Base-by-base conservation (phyloP, 495 filamentous ascomycete genomes). In the Amorphotheca resinae region DNA sequence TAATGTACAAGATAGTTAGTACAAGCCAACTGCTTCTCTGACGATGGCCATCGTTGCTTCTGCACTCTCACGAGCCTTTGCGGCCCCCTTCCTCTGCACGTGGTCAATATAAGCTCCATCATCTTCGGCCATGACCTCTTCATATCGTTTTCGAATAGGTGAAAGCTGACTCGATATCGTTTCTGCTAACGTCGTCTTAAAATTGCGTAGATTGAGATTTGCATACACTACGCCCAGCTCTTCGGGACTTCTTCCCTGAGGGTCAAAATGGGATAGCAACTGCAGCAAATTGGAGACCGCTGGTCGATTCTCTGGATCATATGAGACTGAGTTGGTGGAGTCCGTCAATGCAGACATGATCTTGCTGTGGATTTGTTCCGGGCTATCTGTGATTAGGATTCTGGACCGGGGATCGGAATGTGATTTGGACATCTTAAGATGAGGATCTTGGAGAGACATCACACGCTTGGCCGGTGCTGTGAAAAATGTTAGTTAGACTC, bases 401-500 rank as follows among this genome's bases (percentile, higher is more conserved):
- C 83, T 68, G 9, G 86, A 93, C 15, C 64, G 65, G n/a, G 65
- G 61, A 1, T 60, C 41, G 3, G 61, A 45, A 52, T 86, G 72
- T 2, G 87, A 94, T 61, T 98, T 98, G 35, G 85, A 93, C 91
- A 98, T 98, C 52, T 98, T 98, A 18, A 69, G 54, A 1, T 50
- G 50, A 1, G 91, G 88, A 12, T 84, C 59, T 23, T 70, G 74
- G 22, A 98, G 75, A 12, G 86, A 94, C 88, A 94, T 94, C 38
- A 98, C 69, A 49, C 93, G 73, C 45, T 79, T 84, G 17, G 80
- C 76, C 22, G 84, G 79, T 36, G 82, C 79, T 83, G 22, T 28
- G 11, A 22, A 28, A 17, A 26, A 6, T 25, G 28, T 33, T 48
- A 39, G 33, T 38, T 22, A 41, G 9, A 28, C 26, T 40, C 9